These are phyloP conservation scores for Pseudohyphozyma bogoriensis DNA, from an alignment of 768 basidiomycete species.

Conservation along the genomic window DNA sequence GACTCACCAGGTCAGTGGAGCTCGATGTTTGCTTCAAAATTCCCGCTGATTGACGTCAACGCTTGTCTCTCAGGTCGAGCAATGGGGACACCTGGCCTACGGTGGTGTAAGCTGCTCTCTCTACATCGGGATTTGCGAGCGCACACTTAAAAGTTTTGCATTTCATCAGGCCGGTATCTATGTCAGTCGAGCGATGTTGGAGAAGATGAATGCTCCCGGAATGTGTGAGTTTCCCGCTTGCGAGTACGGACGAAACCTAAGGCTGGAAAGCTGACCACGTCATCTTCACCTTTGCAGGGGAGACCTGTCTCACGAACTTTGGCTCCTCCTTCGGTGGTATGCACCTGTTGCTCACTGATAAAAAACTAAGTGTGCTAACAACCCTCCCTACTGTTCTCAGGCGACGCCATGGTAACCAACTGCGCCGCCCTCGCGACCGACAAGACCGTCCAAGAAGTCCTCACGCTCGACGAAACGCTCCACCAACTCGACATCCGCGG, in stretches of 20 bases:
- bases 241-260: neutral
- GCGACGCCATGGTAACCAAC: conserved; percentile 28
- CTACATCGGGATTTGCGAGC: neutral
- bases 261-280: no score
- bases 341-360: no score
- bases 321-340: no score
- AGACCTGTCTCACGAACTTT: conserved; percentile 17
- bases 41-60: neutral
- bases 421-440: conserved; percentile 23
- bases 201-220: neutral
- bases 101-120: conserved; percentile 4
- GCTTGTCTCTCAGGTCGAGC: conserved; percentile 8
- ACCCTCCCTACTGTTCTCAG: conserved; percentile 21
- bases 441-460: conserved; percentile 2
- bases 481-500: conserved; percentile 30
- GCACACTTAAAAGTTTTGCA: neutral
- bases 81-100: conserved; percentile 30
- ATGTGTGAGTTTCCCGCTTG: neutral
- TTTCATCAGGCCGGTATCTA: neutral
- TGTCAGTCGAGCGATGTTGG: neutral
- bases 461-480: conserved; percentile 23
- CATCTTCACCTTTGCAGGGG: neutral
- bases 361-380: no score
- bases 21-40: neutral
- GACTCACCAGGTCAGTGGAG: conserved; percentile 19